Base-by-base conservation (phyloP, 345 rosid genomes). In the Nephelium lappaceum region DNA sequence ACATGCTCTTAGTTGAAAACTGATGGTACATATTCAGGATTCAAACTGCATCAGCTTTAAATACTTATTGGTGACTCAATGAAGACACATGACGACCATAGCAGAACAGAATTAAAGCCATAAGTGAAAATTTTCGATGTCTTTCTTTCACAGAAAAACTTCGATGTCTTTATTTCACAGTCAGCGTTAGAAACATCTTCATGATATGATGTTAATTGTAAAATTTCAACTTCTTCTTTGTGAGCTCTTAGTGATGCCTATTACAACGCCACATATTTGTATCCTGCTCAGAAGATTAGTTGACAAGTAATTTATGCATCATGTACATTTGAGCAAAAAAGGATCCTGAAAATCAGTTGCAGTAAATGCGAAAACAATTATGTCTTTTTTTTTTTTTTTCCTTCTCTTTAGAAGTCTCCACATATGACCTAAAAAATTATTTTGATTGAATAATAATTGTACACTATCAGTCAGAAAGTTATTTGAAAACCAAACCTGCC, bases 401-500 rank as follows among this genome's bases (percentile, higher is more conserved):
- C 38, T 66, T 8, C 9, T 65, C 8, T 66, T 39, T 47, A 38
- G 24, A 23, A 55, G 15, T 69, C 43, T 68, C 53, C 16, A 62
- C 6, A 39, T 47, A 47, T 47, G 27, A 57, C 43, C 31, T 14
- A 73, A 19, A 65, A 36, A 60, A 5, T 11, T 36, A 16, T 3
- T 18, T 57, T 42, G 18, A 23, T 67, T 57, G 25, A 21, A n/a
- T 57, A 38, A 42, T 62, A 65, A 65, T 6, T 51, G 38, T 11
- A 55, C n/a, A 55, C 23, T 66, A 41, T 25, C 36, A 8, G 41
- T 58, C 43, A n/a, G 57, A 77, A 25, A 42, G 57, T 2, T 53
- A 21, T 45, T 21, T 51, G 67, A 78, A 72, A 43, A 23, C 72
- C 82, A 62, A 76, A 95, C 99, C 99, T 95, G 81, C 73, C 99